Percentiles rank a stretch among this genome's conserved stretches.
These are phyloP conservation scores for Lasiosphaeris hirsuta DNA, from an alignment of 495 filamentous ascomycete genomes.

Conservation along the genomic window DNA sequence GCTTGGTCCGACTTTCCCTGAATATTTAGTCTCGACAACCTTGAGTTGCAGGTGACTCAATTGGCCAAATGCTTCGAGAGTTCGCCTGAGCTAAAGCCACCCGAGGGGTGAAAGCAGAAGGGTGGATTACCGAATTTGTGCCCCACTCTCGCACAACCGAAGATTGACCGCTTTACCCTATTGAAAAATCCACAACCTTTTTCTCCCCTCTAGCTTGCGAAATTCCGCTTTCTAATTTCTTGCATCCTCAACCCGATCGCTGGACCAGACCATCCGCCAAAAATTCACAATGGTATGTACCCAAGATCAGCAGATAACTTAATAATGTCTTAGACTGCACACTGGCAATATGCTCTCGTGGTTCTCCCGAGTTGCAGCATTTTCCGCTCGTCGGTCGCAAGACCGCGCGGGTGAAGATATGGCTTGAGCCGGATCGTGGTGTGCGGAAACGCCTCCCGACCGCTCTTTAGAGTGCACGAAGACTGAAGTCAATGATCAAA, in stretches of 20 bases:
- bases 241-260: constrained; percentile 24
- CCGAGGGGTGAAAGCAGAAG: not conserved
- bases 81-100: too few relatives aligned
- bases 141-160: constrained; percentile 16
- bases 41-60: too few relatives aligned
- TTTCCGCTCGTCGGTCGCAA: constrained; percentile 49
- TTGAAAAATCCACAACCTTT: constrained; percentile 31
- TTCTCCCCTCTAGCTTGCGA: constrained; percentile 15
- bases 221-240: constrained; percentile 21
- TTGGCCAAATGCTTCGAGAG: too few relatives aligned
- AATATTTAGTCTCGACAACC: too few relatives aligned
- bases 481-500: constrained; percentile 69
- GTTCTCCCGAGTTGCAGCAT: constrained; percentile 40
- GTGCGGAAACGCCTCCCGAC: constrained; percentile 59
- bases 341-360: constrained; percentile 27
- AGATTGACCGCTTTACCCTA: constrained; percentile 29
- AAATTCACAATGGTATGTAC: constrained; percentile 45
- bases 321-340: constrained; percentile 22
- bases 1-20: too few relatives aligned
- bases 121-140: not conserved
- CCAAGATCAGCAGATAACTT: constrained; percentile 21
- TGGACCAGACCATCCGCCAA: constrained; percentile 30
- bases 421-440: constrained; percentile 68
- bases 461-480: constrained; percentile 93
- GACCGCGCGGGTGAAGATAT: constrained; percentile 66